A percentile compares a stretch with the other conserved stretches of the same genome.
Evolutionary conservation across 176 grass and related monocot genomes (phyloP).

Genomic region (Musa beccarii): DNA sequence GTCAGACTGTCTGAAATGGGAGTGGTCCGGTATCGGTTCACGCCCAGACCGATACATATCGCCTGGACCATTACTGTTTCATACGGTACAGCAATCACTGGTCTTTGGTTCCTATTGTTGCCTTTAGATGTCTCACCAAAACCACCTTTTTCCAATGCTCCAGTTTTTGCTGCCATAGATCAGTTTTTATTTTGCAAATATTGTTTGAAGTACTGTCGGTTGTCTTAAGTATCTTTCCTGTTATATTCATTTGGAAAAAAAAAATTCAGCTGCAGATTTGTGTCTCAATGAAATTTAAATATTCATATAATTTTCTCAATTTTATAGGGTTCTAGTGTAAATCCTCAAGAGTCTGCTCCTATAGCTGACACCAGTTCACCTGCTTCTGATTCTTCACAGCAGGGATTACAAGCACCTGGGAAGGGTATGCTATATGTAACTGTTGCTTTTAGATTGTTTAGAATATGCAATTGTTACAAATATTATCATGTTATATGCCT

Average conservation of each 20-base stretch:
- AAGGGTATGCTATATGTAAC: not conserved
- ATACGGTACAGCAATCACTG: too few species aligned
- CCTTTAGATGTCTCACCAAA: not conserved
- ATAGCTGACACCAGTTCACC: conserved; percentile 27
- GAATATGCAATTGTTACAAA: not conserved
- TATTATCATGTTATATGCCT: not conserved
- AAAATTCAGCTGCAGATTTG: not conserved
- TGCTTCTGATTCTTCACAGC: conserved; percentile 26
- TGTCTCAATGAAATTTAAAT: not conserved
- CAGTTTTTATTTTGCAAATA: not conserved
- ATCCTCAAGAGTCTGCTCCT: conserved; percentile 17
- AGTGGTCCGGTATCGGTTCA: too few species aligned
- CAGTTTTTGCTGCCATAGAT: not conserved
- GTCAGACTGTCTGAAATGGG: too few species aligned
- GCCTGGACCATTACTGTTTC: too few species aligned
- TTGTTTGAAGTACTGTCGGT: not conserved
- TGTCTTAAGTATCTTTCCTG: not conserved
- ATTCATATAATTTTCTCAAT: not conserved
- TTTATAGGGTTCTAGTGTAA: conserved; percentile 4
- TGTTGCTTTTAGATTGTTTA: not conserved
- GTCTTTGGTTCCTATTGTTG: too few species aligned
- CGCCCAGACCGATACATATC: too few species aligned
- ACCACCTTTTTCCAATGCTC: not conserved
- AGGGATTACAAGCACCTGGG: conserved; percentile 8
- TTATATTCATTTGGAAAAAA: not conserved